A percentile compares a stretch with the other conserved stretches of the same genome.
phyloP scores from a whole-genome alignment of 2,329 filamentous ascomycete species.

The Monosporascus sp. region DNA sequence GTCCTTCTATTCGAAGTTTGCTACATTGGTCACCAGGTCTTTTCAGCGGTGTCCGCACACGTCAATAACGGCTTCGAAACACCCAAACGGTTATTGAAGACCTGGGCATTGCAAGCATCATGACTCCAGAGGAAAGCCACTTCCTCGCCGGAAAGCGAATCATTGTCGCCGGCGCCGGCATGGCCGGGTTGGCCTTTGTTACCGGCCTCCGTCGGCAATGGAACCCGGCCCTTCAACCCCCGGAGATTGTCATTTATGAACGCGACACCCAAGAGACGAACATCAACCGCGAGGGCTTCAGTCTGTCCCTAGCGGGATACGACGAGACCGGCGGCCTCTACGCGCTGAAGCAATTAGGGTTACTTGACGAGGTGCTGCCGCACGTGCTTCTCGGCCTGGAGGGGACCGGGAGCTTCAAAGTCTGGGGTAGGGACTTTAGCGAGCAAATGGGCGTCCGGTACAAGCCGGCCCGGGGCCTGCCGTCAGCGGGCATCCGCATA shows the following conservation, averaged over 20 bases:
- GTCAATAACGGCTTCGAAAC: too few relatives aligned
- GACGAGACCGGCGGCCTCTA: constrained; percentile 30
- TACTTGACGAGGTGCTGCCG: constrained; percentile 29
- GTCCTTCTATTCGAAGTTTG: too few relatives aligned
- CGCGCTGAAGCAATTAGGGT: constrained; percentile 32
- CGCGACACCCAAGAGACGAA: constrained; percentile 30
- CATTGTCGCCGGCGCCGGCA: constrained; percentile 37
- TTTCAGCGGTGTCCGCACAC: too few relatives aligned
- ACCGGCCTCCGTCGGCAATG: constrained; percentile 34
- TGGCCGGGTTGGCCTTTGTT: constrained; percentile 38
- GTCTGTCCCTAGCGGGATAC: constrained; percentile 33
- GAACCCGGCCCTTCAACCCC: constrained; percentile 23
- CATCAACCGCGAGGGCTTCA: constrained; percentile 32
- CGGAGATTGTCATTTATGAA: constrained; percentile 35
- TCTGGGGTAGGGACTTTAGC: constrained; percentile 35
- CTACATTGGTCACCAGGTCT: too few relatives aligned
- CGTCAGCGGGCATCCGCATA: constrained; percentile 32
- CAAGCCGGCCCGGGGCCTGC: constrained; percentile 28
- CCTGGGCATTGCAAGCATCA: too few relatives aligned
- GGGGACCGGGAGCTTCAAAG: constrained; percentile 29
- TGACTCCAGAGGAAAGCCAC: too few relatives aligned
- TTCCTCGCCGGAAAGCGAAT: constrained; percentile 32
- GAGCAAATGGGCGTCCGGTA: constrained; percentile 27
- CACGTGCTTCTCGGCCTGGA: constrained; percentile 27
- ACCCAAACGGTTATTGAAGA: too few relatives aligned